These are phyloP conservation scores for Solanum hybrid DNA, from an alignment of 305 asterid genomes.

Conservation along the genomic window DNA sequence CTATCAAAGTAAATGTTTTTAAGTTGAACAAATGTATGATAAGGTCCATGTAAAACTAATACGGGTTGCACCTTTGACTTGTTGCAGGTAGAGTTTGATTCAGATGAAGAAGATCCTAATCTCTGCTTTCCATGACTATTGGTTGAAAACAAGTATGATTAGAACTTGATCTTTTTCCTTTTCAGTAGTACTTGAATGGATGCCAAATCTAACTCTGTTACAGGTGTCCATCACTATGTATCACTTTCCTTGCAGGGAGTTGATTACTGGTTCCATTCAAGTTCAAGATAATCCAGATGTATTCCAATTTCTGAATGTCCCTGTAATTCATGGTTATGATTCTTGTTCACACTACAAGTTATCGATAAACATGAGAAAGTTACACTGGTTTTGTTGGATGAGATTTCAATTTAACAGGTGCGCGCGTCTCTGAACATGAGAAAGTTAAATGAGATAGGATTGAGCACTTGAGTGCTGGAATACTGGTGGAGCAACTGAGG, in stretches of 20 bases:
- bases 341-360: neutral
- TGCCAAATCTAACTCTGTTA: neutral
- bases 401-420: neutral
- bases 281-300: neutral
- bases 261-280: neutral
- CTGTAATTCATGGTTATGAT: neutral
- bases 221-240: neutral
- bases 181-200: neutral
- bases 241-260: neutral
- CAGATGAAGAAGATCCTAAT: slow-evolving; percentile 82
- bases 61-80: slow-evolving; percentile 1
- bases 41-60: slow-evolving; percentile 1
- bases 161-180: neutral
- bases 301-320: neutral
- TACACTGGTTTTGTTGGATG: neutral
- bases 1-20: neutral
- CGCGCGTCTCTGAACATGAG: neutral
- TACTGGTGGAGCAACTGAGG: neutral
- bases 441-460: neutral
- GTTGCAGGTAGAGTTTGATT: slow-evolving; percentile 70
- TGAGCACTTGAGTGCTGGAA: neutral
- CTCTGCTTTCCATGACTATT: slow-evolving; percentile 21
- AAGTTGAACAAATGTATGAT: neutral
- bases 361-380: neutral
- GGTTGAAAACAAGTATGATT: neutral